phyloP scores from a whole-genome alignment of 352 stramenopile genomes.

The Globisporangium acanthophoron region DNA sequence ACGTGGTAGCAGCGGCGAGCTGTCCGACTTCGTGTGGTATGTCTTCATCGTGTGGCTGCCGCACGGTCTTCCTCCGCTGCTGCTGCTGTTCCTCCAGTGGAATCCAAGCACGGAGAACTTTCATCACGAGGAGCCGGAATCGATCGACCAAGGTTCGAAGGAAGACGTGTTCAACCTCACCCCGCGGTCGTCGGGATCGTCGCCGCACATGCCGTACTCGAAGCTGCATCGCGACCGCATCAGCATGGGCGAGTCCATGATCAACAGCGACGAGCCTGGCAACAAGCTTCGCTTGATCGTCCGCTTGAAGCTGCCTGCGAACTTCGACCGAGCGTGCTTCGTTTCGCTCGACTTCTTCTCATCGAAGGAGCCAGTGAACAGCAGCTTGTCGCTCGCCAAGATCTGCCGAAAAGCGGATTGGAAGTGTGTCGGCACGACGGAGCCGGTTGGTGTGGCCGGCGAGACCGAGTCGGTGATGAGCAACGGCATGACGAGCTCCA shows the following conservation, averaged over 20 bases:
- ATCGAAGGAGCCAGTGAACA: constrained; percentile 56
- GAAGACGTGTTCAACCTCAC: constrained; percentile 85
- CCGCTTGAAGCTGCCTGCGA: constrained; percentile 69
- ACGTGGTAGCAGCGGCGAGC: constrained; percentile 44
- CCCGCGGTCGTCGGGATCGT: constrained; percentile 66
- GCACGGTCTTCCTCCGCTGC: constrained; percentile 60
- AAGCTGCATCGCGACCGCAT: constrained; percentile 63
- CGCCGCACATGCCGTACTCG: constrained; percentile 79
- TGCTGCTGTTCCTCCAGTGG: constrained; percentile 84
- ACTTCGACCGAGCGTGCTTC: constrained; percentile 76
- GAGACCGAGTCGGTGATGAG: constrained; percentile 63
- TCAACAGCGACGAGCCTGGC: constrained; percentile 75
- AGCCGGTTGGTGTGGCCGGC: constrained; percentile 59
- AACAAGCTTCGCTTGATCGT: constrained; percentile 82
- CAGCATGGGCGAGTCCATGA: constrained; percentile 70
- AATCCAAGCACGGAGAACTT: constrained; percentile 74
- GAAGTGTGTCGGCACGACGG: constrained; percentile 82
- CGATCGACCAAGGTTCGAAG: constrained; percentile 64
- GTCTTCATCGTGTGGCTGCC: constrained; percentile 86
- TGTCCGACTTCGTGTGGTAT: constrained; percentile 84
- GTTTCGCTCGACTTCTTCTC: constrained; percentile 83
- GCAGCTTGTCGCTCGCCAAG: constrained; percentile 39
- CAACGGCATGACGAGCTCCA: constrained; percentile 45
- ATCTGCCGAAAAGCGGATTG: constrained; percentile 58
- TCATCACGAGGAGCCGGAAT: constrained; percentile 51